Evolutionary conservation across 1,284 basidiomycete species (phyloP).

Genomic region (Gymnopus androsaceus): DNA sequence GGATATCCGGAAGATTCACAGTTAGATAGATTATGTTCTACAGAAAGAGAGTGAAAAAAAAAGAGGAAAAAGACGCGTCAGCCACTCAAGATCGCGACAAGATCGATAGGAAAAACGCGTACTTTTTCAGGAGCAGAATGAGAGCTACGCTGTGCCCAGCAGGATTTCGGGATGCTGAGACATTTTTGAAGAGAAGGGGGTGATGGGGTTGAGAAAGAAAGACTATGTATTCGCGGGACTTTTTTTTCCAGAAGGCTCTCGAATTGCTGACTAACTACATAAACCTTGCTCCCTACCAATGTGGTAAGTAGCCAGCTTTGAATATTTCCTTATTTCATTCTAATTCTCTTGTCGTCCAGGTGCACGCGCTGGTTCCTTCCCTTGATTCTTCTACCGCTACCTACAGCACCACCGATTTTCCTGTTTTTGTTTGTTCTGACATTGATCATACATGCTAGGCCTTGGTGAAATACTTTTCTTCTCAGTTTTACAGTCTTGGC

Average conservation of each 20-base stretch:
- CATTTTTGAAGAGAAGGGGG: conserved; percentile 30
- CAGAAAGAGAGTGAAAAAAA: not conserved
- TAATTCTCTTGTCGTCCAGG: conserved; percentile 39
- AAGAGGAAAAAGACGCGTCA: conserved; percentile 29
- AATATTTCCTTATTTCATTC: not conserved
- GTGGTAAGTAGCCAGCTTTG: conserved; percentile 32
- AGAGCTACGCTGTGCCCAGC: conserved; percentile 90
- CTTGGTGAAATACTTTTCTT: conserved; percentile 56
- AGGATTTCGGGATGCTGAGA: conserved; percentile 82
- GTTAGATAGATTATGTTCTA: conserved; percentile 86
- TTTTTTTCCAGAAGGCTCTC: conserved; percentile 7
- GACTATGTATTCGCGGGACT: conserved; percentile 21
- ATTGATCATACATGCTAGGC: conserved; percentile 73
- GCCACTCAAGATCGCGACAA: conserved; percentile 16
- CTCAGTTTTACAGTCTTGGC: not conserved
- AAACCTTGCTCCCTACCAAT: conserved; percentile 22
- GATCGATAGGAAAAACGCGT: conserved; percentile 17
- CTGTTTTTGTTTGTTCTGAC: conserved; percentile 73
- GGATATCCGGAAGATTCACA: conserved; percentile 82
- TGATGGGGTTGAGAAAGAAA: conserved; percentile 17
- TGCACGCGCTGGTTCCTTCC: conserved; percentile 84
- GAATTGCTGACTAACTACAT: conserved; percentile 1
- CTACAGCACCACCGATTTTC: conserved; percentile 76
- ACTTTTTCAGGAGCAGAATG: conserved; percentile 71
- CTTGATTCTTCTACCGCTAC: conserved; percentile 72